phyloP scores from a whole-genome alignment of 441 rosid species.

The Geranium incanum region DNA sequence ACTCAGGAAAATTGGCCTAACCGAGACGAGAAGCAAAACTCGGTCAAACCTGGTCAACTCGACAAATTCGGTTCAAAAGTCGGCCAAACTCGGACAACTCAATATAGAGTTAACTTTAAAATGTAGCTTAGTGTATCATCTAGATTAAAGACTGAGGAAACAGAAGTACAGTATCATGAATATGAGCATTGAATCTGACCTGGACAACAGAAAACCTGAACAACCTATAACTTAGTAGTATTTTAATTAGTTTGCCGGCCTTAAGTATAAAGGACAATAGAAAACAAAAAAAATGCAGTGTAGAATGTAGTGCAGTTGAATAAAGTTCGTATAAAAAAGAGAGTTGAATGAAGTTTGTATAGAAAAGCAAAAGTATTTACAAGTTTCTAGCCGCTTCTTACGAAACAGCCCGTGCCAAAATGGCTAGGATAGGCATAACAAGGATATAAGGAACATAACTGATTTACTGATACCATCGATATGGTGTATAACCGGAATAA shows the following conservation, averaged over 20 bases:
- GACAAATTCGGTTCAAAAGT: no score
- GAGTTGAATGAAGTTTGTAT: no score
- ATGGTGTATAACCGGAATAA: not conserved
- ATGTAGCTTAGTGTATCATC: not conserved
- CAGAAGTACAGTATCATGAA: not conserved
- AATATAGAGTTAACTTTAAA: no score
- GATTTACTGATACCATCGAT: not conserved
- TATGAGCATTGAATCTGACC: not conserved
- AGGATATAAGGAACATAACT: not conserved
- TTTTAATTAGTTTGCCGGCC: not conserved
- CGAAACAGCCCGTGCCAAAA: not conserved
- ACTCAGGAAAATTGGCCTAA: no score
- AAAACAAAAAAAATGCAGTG: not conserved
- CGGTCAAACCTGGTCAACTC: no score
- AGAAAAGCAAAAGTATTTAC: conserved; percentile 1
- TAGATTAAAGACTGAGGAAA: not conserved
- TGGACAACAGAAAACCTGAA: not conserved
- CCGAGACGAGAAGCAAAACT: no score
- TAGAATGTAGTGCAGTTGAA: not conserved
- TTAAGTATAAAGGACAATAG: not conserved
- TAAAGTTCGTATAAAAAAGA: not conserved
- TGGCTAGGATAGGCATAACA: not conserved
- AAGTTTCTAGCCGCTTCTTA: not conserved
- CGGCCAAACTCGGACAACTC: no score
- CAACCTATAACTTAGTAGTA: not conserved